Base-by-base conservation (phyloP, 179 eudicot genomes). In the Camellia oleifera region DNA sequence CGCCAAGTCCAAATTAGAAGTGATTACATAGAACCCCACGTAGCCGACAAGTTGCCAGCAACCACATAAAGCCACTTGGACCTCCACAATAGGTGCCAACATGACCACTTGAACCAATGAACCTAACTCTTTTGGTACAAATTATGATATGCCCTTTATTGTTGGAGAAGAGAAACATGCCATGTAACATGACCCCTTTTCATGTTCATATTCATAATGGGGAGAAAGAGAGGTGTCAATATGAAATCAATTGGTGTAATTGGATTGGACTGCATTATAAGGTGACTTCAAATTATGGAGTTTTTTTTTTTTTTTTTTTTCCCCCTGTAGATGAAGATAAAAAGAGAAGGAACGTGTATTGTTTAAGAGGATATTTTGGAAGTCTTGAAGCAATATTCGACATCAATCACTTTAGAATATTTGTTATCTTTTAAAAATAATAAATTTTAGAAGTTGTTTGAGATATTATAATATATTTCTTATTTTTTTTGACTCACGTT, bases 11-110 rank as follows among this genome's bases (percentile, higher is more conserved):
- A 42, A 53, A 57, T 12, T 42, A 7, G 13, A 5, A 45, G 64
- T 60, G 63, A 45, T 60, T 46, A 18, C 4, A 60, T 26, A 54
- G 52, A n/a, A 69, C 69, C 69, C 81, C 73, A 79, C 61, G 40
- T 17, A 4, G 56, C 81, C 77, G 81, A n/a, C 69, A 46, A 72
- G 57, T 14, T 40, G 60, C 20, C 69, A 63, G 10, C 54, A 42
- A 60, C 69, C 81, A 70, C 76, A 61, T 13, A 61, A 62, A 0
- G 68, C 56, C 69, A 14, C 42, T 65, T n/a, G 23, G 60, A 53
- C 74, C 56, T 70, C 53, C 74, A 52, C 76, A 32, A 44, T 72
- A 14, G 45, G 10, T 18, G 57, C 72, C 63, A 52, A 20, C 72
- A 2, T 57, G 50, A 13, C 61, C 81, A 62, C 70, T 62, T 62